Evolutionary conservation across 352 stramenopile genomes (phyloP).

Genomic region (Globisporangium nagaii): DNA sequence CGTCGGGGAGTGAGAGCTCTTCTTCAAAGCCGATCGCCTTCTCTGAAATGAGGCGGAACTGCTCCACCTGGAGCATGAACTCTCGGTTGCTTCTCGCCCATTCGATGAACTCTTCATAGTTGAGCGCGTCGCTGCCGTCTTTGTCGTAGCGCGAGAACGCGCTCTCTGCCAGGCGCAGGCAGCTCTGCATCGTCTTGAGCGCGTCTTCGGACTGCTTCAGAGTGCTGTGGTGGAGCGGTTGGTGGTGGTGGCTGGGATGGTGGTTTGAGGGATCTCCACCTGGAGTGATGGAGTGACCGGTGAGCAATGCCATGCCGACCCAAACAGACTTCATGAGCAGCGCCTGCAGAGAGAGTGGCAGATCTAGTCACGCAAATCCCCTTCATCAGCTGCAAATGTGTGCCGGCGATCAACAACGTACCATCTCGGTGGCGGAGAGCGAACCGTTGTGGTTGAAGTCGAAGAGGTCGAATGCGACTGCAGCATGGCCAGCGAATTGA

Average conservation of each 20-base stretch:
- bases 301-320: slow-evolving; percentile 63
- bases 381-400: too few species aligned
- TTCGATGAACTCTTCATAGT: slow-evolving; percentile 76
- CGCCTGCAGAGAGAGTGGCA: slow-evolving; percentile 18
- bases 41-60: slow-evolving; percentile 65
- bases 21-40: slow-evolving; percentile 64
- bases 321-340: slow-evolving; percentile 80
- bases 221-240: not conserved
- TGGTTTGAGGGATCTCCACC: not conserved
- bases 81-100: slow-evolving; percentile 80
- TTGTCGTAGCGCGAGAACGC: slow-evolving; percentile 56
- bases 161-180: slow-evolving; percentile 41
- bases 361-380: not conserved
- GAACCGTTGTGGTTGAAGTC: slow-evolving; percentile 80
- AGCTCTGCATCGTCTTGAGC: slow-evolving; percentile 35
- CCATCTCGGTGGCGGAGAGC: slow-evolving; percentile 65
- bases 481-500: too few species aligned
- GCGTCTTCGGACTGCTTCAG: not conserved
- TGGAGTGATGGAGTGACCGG: slow-evolving; percentile 16
- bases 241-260: slow-evolving; percentile 1
- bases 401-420: slow-evolving; percentile 13
- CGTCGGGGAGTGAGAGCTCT: slow-evolving; percentile 51
- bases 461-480: slow-evolving; percentile 72
- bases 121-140: slow-evolving; percentile 31
- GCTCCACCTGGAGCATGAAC: slow-evolving; percentile 84